Evolutionary conservation across 352 stramenopile genomes (phyloP).

Genomic region (Phytopythium litorale): DNA sequence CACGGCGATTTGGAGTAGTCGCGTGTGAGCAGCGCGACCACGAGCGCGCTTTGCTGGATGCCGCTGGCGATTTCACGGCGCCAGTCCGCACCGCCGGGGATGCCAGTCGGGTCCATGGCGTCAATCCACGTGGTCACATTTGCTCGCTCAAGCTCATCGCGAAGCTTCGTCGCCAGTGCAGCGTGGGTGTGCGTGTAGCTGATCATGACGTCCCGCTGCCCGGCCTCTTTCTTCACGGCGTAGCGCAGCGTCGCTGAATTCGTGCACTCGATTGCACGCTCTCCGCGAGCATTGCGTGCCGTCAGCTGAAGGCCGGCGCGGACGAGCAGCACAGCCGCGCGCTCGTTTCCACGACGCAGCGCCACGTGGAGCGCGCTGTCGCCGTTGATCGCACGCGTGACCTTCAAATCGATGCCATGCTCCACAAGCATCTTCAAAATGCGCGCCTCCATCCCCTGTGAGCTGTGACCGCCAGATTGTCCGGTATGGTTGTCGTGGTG

Average conservation of each 20-base stretch:
- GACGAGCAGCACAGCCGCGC: slow-evolving; percentile 62
- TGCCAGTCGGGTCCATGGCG: slow-evolving; percentile 77
- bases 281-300: slow-evolving; percentile 48
- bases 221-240: slow-evolving; percentile 81
- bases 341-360: slow-evolving; percentile 63
- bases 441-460: slow-evolving; percentile 37
- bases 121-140: slow-evolving; percentile 86
- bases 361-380: slow-evolving; percentile 76
- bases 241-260: slow-evolving; percentile 67
- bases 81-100: slow-evolving; percentile 76
- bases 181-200: slow-evolving; percentile 83
- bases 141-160: slow-evolving; percentile 59
- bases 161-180: slow-evolving; percentile 56
- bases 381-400: slow-evolving; percentile 51
- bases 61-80: slow-evolving; percentile 76
- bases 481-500: slow-evolving; percentile 12
- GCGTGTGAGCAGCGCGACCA: slow-evolving; percentile 67
- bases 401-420: slow-evolving; percentile 49
- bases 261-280: slow-evolving; percentile 74
- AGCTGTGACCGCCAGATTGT: neutral
- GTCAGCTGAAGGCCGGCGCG: slow-evolving; percentile 66
- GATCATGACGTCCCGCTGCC: slow-evolving; percentile 84
- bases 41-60: slow-evolving; percentile 69
- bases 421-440: slow-evolving; percentile 53
- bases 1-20: slow-evolving; percentile 77